Conservation (phyloP, 2,329 filamentous ascomycete species). For the Ceratocystis harringtonii region DNA sequence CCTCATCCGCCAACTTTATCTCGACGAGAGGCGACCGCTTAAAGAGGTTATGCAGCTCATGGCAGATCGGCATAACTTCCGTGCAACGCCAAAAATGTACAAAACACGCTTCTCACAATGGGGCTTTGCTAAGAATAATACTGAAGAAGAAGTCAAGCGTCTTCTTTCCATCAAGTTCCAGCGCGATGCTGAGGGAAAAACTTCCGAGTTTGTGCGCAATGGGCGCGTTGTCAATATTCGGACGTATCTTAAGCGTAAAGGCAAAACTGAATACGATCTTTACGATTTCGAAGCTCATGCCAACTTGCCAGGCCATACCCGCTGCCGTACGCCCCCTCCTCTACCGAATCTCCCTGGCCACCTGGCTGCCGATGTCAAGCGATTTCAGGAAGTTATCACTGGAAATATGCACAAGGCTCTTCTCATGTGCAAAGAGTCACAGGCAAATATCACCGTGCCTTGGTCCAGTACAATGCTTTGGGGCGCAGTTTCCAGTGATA, state of each 20-base stretch:
- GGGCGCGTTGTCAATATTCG: slow-evolving; percentile 37
- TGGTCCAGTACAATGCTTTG: slow-evolving; percentile 31
- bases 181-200: slow-evolving; percentile 37
- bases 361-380: slow-evolving; percentile 29
- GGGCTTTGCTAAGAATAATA: slow-evolving; percentile 42
- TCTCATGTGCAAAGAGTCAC: slow-evolving; percentile 27
- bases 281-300: slow-evolving; percentile 31
- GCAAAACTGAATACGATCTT: slow-evolving; percentile 38
- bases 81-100: slow-evolving; percentile 41
- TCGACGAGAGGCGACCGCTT: slow-evolving; percentile 36
- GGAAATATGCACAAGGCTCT: slow-evolving; percentile 32
- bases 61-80: slow-evolving; percentile 34
- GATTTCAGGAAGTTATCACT: slow-evolving; percentile 31
- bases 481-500: slow-evolving; percentile 31
- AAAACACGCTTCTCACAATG: slow-evolving; percentile 41
- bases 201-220: slow-evolving; percentile 38
- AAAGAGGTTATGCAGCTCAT: slow-evolving; percentile 39
- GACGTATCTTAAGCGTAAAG: slow-evolving; percentile 38
- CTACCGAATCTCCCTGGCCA: slow-evolving; percentile 28
- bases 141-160: slow-evolving; percentile 37
- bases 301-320: slow-evolving; percentile 30
- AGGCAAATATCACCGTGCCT: slow-evolving; percentile 28
- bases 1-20: slow-evolving; percentile 32
- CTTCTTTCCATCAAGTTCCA: slow-evolving; percentile 38
- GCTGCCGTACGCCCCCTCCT: slow-evolving; percentile 32